These are phyloP conservation scores for Ramaria sp. DNA, from an alignment of 768 basidiomycete species.

Conservation along the genomic window DNA sequence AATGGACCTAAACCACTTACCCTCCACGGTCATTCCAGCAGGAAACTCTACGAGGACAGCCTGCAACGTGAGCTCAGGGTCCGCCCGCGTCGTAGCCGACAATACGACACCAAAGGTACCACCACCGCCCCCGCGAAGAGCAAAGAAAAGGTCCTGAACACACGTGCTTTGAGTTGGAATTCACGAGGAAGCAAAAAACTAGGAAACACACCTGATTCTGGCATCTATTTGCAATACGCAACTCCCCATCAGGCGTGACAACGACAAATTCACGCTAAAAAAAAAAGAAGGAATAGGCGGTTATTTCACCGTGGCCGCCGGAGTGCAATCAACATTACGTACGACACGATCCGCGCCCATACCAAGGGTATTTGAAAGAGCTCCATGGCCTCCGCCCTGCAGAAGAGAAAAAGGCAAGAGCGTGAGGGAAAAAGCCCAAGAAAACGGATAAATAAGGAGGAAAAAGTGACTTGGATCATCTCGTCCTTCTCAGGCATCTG, in stretches of 20 bases:
- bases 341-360: constrained; percentile 23
- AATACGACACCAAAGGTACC: constrained; percentile 16
- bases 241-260: constrained; percentile 41
- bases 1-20: no score
- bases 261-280: constrained; percentile 34
- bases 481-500: no score
- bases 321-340: constrained; percentile 1
- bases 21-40: background rate
- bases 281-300: background rate
- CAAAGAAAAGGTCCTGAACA: constrained; percentile 38
- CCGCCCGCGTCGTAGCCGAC: constrained; percentile 9
- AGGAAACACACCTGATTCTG: constrained; percentile 23
- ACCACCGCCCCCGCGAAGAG: constrained; percentile 34
- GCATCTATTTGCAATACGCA: constrained; percentile 32
- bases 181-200: background rate
- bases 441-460: no score
- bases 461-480: background rate
- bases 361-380: constrained; percentile 20
- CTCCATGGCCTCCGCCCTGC: constrained; percentile 22
- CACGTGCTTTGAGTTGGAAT: background rate
- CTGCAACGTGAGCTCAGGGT: constrained; percentile 10
- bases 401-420: background rate
- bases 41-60: constrained; percentile 8
- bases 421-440: background rate
- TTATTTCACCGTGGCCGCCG: background rate